Base-by-base conservation (phyloP, 768 basidiomycete genomes). In the Tylopilus sp. region DNA sequence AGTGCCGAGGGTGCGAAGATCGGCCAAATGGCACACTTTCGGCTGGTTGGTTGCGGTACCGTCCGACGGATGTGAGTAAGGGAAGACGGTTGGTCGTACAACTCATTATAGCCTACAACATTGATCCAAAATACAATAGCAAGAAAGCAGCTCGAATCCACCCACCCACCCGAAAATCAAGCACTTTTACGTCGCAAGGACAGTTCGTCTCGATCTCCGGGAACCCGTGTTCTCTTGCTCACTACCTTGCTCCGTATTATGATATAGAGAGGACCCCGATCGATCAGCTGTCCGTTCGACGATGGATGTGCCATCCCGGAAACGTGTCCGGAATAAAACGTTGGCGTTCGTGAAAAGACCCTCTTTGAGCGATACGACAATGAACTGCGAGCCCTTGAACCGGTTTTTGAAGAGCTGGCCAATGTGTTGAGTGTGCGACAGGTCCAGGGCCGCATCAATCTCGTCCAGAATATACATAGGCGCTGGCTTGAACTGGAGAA, bases 401-500 rank as follows among this genome's bases (percentile, higher is more conserved):
- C 97, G 83, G 43, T 88, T 95, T 38, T 88, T 81, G 82, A 99
- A 98, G n/a, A 98, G 81, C 58, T 93, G 91, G 26, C 95, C 97
- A 53, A 99, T 98, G 69, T 99, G 92, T 62, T 98, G 94, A 2
- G 92, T 95, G 60, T 95, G 93, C 25, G 92, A 95, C 12, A 98
- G 74, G 71, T 99, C 97, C 23, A 98, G 80, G 8, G 95, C 95
- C 0, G 97, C 95, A 69, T 98, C 97, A 56, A 99, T 95, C 71
- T 99, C 97, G 71, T 99, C 97, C 9, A 99, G 81, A 65, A 99
- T 99, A 70, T 98, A 98, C 92, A 98, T 94, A 3, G 94, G 95
- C 15, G 95, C 95, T 8, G 95, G 95, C 65, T 98, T 98, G 79
- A 98, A 98, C 67, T 98, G 94, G n/a, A 98, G 83, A 17, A 99